phyloP scores from a whole-genome alignment of 1,139 yeast genomes.

The Citeromyces siamensis region DNA sequence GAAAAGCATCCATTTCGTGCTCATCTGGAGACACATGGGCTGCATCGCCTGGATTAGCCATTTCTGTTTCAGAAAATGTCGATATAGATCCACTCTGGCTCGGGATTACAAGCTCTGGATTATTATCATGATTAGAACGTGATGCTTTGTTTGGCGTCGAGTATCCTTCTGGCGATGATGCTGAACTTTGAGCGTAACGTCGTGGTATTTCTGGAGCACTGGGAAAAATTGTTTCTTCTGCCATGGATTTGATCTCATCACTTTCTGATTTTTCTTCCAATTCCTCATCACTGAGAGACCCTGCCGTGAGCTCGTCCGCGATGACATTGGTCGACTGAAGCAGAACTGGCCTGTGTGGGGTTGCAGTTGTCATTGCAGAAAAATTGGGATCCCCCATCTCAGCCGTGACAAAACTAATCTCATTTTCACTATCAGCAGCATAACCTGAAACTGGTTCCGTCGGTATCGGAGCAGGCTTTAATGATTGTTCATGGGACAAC shows the following conservation, averaged over 20 bases:
- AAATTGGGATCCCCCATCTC: too few species aligned
- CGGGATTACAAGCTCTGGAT: too few species aligned
- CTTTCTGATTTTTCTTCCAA: not conserved
- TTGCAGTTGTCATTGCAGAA: too few species aligned
- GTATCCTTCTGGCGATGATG: not conserved
- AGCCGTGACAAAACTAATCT: not conserved
- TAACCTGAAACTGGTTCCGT: constrained; percentile 5
- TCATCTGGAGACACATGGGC: too few species aligned
- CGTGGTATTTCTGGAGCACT: not conserved
- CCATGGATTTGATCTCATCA: not conserved
- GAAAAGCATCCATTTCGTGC: too few species aligned
- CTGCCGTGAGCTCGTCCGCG: not conserved
- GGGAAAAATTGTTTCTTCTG: not conserved
- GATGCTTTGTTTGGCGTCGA: too few species aligned
- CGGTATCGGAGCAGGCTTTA: not conserved
- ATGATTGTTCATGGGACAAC: not conserved
- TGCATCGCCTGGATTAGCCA: too few species aligned
- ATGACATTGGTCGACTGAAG: not conserved
- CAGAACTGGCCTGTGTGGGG: not conserved
- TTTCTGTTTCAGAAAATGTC: too few species aligned
- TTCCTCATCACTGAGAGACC: not conserved
- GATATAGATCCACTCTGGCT: too few species aligned
- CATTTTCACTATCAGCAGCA: constrained; percentile 6
- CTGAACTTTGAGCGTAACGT: not conserved
- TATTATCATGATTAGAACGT: too few species aligned